phyloP scores from a whole-genome alignment of 116 monocot species.

The Papilionanthe hybrid region DNA sequence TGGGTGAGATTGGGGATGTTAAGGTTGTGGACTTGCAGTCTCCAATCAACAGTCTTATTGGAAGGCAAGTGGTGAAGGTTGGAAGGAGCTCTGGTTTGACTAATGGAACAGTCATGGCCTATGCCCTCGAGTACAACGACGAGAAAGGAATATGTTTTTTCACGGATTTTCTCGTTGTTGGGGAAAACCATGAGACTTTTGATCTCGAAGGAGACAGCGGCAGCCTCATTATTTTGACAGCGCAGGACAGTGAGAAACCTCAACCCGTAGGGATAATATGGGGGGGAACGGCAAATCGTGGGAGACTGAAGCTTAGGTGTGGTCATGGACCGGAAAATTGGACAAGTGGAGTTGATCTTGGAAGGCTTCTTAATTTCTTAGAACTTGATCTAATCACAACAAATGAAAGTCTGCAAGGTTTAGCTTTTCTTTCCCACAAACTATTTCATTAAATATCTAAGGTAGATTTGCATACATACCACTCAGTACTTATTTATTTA shows the following conservation, averaged over 20 bases:
- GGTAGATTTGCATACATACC: neutral
- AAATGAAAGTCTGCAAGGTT: slow-evolving; percentile 48
- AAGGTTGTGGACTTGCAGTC: slow-evolving; percentile 62
- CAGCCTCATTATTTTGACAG: slow-evolving; percentile 64
- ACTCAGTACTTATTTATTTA: too few relatives aligned
- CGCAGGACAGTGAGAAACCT: slow-evolving; percentile 40
- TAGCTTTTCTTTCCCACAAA: slow-evolving; percentile 3
- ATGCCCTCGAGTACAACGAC: slow-evolving; percentile 73
- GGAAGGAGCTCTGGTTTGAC: slow-evolving; percentile 72
- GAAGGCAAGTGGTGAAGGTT: slow-evolving; percentile 60
- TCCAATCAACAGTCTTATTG: slow-evolving; percentile 52
- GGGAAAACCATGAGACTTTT: slow-evolving; percentile 74
- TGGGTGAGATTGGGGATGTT: slow-evolving; percentile 62
- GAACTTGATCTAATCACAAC: slow-evolving; percentile 69
- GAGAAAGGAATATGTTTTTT: slow-evolving; percentile 66
- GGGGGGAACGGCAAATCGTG: slow-evolving; percentile 72
- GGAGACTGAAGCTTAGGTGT: slow-evolving; percentile 59
- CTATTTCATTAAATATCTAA: neutral
- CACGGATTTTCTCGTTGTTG: slow-evolving; percentile 68
- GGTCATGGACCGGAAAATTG: slow-evolving; percentile 65
- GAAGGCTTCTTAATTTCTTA: slow-evolving; percentile 59
- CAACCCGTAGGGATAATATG: slow-evolving; percentile 62
- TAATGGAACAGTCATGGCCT: slow-evolving; percentile 63
- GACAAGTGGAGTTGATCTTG: slow-evolving; percentile 77
- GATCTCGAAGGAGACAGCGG: slow-evolving; percentile 79